phyloP scores from a whole-genome alignment of 2,329 filamentous ascomycete species.

The Fusarium sp. region DNA sequence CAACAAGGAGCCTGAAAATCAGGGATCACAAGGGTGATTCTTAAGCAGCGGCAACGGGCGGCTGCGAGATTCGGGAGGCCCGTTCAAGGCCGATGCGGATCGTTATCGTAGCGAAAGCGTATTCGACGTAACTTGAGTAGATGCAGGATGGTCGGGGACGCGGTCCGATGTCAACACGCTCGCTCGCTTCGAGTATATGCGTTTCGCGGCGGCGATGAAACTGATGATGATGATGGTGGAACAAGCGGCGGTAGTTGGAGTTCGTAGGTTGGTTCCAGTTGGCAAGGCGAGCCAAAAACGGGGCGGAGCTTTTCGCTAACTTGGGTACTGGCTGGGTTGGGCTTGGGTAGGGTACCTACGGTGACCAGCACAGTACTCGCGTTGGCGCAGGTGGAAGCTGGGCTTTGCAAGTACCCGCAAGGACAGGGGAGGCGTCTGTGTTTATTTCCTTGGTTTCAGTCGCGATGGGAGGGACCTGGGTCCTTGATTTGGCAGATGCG shows the following conservation, averaged over 20 bases:
- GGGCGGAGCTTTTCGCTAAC: slow-evolving; percentile 28
- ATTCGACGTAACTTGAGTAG: background rate
- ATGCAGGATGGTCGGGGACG: background rate
- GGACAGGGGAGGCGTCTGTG: slow-evolving; percentile 23
- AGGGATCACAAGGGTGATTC: slow-evolving; percentile 36
- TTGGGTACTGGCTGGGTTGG: slow-evolving; percentile 24
- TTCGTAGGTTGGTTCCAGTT: slow-evolving; percentile 20
- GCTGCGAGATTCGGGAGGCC: slow-evolving; percentile 8
- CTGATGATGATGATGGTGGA: slow-evolving; percentile 20
- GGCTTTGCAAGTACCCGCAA: slow-evolving; percentile 23
- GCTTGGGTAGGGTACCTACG: slow-evolving; percentile 32
- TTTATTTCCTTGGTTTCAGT: slow-evolving; percentile 36
- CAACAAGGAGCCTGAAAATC: slow-evolving; percentile 16
- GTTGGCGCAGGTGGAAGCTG: slow-evolving; percentile 20
- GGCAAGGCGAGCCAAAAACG: slow-evolving; percentile 29
- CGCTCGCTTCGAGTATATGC: background rate
- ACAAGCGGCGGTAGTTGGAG: slow-evolving; percentile 21
- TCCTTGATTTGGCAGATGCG: slow-evolving; percentile 5
- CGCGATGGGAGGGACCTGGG: slow-evolving; percentile 13
- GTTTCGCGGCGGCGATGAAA: slow-evolving; percentile 24
- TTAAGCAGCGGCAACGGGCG: slow-evolving; percentile 27
- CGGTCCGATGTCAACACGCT: slow-evolving; percentile 1
- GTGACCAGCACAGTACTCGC: slow-evolving; percentile 23
- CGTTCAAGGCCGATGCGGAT: background rate
- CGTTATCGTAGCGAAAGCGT: background rate